Evolutionary conservation across 176 grass and related monocot genomes (phyloP), one percentile per base, ranked within the genome.

Genomic region (Avena sativa): DNA sequence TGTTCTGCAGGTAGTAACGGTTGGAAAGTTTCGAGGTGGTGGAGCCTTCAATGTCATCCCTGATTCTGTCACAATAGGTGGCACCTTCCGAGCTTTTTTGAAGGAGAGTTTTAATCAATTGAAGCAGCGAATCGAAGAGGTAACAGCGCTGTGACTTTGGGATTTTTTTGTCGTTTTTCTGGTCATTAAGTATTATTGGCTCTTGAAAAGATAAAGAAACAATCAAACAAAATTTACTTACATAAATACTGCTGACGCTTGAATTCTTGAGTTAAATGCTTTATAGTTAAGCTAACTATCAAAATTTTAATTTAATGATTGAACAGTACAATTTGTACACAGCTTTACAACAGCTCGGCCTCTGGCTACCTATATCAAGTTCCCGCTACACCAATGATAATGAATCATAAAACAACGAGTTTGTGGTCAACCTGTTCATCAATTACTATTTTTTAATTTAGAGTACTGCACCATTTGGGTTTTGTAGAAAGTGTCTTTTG

Each of bases 1-100:
- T 73, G 26, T 68, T 74, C 75, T 85, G 15, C 80, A 98, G 95
- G 95, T 98, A 63, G 89, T 98, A 71, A 95, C 95, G 83, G 91
- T 98, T 65, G 93, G 91, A 63, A 95, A 98, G 81, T 98, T 98
- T 91, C 95, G 93, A 92, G 95, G 95, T 79, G 95, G 89, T 68
- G 89, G 83, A 49, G 93, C 91, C 85, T 98, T 92, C 90, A 98
- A 95, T 89, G 95, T 98, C 16, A 98, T 98, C 74, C 95, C 95
- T 46, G 91, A 98, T 98, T 98, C 93, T 8, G 95, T 97, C 32
- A 91, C 93, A 51, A 93, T 98, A 81, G 91, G 91, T 53, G 93
- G 95, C 56, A 98, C 95, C 72, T 98, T 98, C 91, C 90, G 95
- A 71, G 93, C 95, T 17, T 95, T 98, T 79, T 78, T 92, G 38